Evolutionary conservation across 1,284 basidiomycete species (phyloP).

Genomic region (Cutaneotrichosporon cutaneum): DNA sequence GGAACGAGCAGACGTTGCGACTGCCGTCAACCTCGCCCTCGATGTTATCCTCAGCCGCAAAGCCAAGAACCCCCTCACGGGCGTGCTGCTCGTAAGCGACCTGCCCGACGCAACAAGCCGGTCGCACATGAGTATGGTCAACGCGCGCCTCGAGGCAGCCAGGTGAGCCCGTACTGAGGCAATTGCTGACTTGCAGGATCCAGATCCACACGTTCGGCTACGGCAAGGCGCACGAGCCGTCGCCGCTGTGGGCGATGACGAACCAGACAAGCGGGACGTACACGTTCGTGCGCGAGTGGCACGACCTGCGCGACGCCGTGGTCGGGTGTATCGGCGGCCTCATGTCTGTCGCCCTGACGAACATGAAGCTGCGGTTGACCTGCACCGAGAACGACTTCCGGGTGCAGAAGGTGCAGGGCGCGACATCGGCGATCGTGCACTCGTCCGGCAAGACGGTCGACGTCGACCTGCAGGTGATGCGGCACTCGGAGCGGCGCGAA

Average conservation of each 20-base stretch:
- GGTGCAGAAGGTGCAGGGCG: conserved; percentile 85
- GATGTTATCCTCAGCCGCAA: conserved; percentile 93
- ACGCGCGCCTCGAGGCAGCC: conserved; percentile 91
- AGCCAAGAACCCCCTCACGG: conserved; percentile 80
- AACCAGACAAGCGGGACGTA: conserved; percentile 97
- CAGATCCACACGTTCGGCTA: conserved; percentile 97
- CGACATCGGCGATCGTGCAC: conserved; percentile 75
- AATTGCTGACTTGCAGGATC: conserved; percentile 53
- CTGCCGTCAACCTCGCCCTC: conserved; percentile 87
- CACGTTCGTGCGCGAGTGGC: conserved; percentile 92
- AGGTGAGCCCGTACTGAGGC: conserved; percentile 55
- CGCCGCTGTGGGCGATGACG: conserved; percentile 97
- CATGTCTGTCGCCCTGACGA: conserved; percentile 83
- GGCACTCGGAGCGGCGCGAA: conserved; percentile 88
- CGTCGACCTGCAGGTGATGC: conserved; percentile 87
- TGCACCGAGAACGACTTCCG: conserved; percentile 68
- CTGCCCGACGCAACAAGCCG: conserved; percentile 79
- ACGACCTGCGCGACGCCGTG: conserved; percentile 81
- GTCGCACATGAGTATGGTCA: conserved; percentile 98
- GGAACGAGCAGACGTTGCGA: conserved; percentile 92
- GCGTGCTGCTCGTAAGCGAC: conserved; percentile 90
- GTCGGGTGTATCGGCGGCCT: conserved; percentile 90
- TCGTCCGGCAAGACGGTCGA: conserved; percentile 89
- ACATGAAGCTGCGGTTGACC: conserved; percentile 82
- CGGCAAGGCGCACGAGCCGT: conserved; percentile 92